Evolutionary conservation across 176 grass and related monocot genomes (phyloP), one percentile per base, ranked within the genome.

Genomic region (Aegilops sharonensis): DNA sequence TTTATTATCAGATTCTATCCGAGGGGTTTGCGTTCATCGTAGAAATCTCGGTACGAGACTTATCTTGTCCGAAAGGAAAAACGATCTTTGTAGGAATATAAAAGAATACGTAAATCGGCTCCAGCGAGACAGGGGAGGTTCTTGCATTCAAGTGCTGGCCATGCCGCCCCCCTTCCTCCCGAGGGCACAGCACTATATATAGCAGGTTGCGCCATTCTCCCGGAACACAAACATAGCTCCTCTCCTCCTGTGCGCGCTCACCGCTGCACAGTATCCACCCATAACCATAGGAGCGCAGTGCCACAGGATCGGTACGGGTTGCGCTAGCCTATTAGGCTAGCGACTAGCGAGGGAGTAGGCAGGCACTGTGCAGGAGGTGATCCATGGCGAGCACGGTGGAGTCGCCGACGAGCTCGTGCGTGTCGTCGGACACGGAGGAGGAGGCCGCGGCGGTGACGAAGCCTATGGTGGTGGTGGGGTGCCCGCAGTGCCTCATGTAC

Each of bases 401-500:
- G 21, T 94, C 92, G 8, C 90, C 92, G 24, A 73, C 92, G 78
- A 94, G 92, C 90, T 94, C 92, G 66, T 94, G 92, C 50, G 92
- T 94, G 72, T 94, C 92, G 27, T 92, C 90, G 39, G 92, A 94
- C 66, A 88, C 75, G 24, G 92, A 94, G 80, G 86, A 93, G 17
- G 89, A 85, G 92, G 66, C 12, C 40, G 65, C 15, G 60, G 50
- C 37, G 30, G 87, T 76, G 78, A 60, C 79, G 59, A 93, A 85
- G 61, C 87, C 85, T 50, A 91, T 93, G 92, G 83, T 93, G 89
- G 89, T 93, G 77, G 92, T 82, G 45, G 92, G 92, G 39, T 93
- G 92, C 77, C 89, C 92, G 39, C 88, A 47, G 79, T 93, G 92
- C 92, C 92, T 94, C 80, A 94, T 94, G 89, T 94, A 94, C 87